A percentile compares a stretch with the other conserved stretches of the same genome.
phyloP scores from a whole-genome alignment of 2,329 filamentous ascomycete genomes.

The Cladophialophora immunda region DNA sequence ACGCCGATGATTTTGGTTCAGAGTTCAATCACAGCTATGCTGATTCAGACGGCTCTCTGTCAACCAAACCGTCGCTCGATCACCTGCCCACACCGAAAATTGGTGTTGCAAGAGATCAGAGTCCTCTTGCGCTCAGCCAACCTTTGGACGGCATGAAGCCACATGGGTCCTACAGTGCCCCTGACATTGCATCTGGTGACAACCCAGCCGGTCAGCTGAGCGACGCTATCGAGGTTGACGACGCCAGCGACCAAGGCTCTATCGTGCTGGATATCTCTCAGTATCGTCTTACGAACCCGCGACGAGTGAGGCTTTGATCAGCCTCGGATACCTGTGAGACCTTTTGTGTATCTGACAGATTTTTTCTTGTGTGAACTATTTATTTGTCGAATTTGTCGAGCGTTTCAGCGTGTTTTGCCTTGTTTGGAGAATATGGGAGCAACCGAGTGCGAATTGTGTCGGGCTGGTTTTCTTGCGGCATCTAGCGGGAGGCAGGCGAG shows the following conservation, averaged over 20 bases:
- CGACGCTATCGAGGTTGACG: conserved; percentile 40
- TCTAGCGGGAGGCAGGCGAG: neutral
- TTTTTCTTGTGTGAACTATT: conserved; percentile 22
- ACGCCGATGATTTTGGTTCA: conserved; percentile 29
- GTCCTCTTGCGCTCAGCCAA: conserved; percentile 17
- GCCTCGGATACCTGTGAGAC: neutral
- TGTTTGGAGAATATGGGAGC: conserved; percentile 10
- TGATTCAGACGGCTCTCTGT: conserved; percentile 26
- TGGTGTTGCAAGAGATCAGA: conserved; percentile 5
- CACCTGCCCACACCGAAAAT: conserved; percentile 27
- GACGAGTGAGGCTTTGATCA: conserved; percentile 26
- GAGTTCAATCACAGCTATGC: conserved; percentile 20
- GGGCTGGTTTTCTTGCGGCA: conserved; percentile 1
- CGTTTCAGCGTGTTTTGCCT: conserved; percentile 30
- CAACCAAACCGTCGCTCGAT: conserved; percentile 26
- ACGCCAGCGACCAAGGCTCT: conserved; percentile 36
- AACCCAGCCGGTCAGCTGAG: conserved; percentile 7
- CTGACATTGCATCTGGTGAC: conserved; percentile 15
- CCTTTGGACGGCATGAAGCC: conserved; percentile 31
- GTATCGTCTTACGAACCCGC: conserved; percentile 34
- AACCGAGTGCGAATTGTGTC: conserved; percentile 18
- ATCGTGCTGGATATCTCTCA: conserved; percentile 38
- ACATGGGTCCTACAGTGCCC: conserved; percentile 25
- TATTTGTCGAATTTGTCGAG: conserved; percentile 1
- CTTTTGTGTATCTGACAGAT: neutral